Evolutionary conservation across 1,139 yeast species (phyloP).

Genomic region (Candida sp.): DNA sequence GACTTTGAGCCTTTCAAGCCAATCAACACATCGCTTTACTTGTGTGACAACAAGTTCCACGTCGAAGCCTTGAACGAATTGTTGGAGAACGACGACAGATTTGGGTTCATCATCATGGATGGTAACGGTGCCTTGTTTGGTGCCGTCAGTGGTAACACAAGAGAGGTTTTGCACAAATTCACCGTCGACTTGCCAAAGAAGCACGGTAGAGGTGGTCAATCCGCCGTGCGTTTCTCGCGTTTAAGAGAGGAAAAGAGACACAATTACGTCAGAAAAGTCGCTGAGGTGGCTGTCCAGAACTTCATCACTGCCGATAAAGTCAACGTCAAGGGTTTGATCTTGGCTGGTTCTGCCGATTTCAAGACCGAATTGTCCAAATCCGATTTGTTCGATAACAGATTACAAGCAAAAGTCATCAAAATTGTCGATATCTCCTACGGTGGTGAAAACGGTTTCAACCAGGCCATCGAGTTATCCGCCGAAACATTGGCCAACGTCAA

Average conservation of each 20-base stretch:
- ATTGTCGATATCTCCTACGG: conserved; percentile 98
- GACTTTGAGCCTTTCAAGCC: conserved; percentile 99
- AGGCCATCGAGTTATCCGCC: conserved; percentile 96
- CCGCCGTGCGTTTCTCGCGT: conserved; percentile 98
- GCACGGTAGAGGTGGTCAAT: conserved; percentile 99
- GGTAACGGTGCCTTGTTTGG: conserved; percentile 99
- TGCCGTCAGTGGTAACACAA: conserved; percentile 94
- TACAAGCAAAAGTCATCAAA: conserved; percentile 85
- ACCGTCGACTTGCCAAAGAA: conserved; percentile 98
- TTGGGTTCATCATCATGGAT: conserved; percentile 98
- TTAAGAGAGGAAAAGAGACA: conserved; percentile 99
- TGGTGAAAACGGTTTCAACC: conserved; percentile 99
- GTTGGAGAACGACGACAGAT: conserved; percentile 93
- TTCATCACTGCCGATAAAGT: conserved; percentile 93
- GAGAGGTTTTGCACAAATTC: conserved; percentile 95
- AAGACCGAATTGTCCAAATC: conserved; percentile 92
- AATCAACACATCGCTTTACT: conserved; percentile 91
- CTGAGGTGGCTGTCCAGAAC: conserved; percentile 97
- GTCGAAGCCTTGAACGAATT: conserved; percentile 96
- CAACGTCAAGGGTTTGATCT: conserved; percentile 89
- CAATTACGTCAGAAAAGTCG: conserved; percentile 96
- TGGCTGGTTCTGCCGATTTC: conserved; percentile 99
- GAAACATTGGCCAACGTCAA: conserved; percentile 97
- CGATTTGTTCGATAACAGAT: conserved; percentile 89
- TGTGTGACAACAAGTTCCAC: conserved; percentile 98